phyloP scores from a whole-genome alignment of 2,329 filamentous ascomycete species.

The Daldinia sp. region DNA sequence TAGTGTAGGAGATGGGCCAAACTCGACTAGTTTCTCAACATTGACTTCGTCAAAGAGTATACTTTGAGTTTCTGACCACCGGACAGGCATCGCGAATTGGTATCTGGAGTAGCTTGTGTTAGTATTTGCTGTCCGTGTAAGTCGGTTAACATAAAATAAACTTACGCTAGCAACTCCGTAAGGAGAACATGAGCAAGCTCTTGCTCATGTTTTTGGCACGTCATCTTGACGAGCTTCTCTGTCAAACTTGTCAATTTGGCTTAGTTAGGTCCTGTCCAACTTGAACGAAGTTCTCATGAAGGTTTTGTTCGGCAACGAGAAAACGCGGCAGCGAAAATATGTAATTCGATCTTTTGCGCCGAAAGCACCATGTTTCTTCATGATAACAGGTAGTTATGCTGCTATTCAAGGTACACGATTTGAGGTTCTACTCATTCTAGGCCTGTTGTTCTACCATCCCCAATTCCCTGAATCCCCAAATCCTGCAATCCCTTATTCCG shows the following conservation, averaged over 20 bases:
- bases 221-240: slow-evolving; percentile 24
- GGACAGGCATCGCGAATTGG: slow-evolving; percentile 43
- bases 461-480: slow-evolving; percentile 43
- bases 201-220: slow-evolving; percentile 31
- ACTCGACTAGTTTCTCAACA: slow-evolving; percentile 39
- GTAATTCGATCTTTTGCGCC: not conserved
- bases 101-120: slow-evolving; percentile 30
- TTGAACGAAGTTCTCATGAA: slow-evolving; percentile 12
- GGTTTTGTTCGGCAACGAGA: slow-evolving; percentile 6
- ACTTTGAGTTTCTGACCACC: slow-evolving; percentile 42
- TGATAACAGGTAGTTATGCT: slow-evolving; percentile 21
- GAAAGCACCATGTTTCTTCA: slow-evolving; percentile 5
- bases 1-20: slow-evolving; percentile 40
- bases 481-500: slow-evolving; percentile 43
- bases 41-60: slow-evolving; percentile 39
- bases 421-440: slow-evolving; percentile 15
- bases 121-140: not conserved
- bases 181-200: slow-evolving; percentile 44
- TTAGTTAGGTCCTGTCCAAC: not conserved
- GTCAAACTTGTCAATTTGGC: not conserved
- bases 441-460: slow-evolving; percentile 34
- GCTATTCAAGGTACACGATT: slow-evolving; percentile 18
- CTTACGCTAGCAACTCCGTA: slow-evolving; percentile 41
- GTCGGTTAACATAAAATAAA: slow-evolving; percentile 2
- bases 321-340: slow-evolving; percentile 9